These are phyloP conservation scores for Colletotrichum sp. DNA, from an alignment of 2,329 filamentous ascomycete genomes.

Conservation along the genomic window DNA sequence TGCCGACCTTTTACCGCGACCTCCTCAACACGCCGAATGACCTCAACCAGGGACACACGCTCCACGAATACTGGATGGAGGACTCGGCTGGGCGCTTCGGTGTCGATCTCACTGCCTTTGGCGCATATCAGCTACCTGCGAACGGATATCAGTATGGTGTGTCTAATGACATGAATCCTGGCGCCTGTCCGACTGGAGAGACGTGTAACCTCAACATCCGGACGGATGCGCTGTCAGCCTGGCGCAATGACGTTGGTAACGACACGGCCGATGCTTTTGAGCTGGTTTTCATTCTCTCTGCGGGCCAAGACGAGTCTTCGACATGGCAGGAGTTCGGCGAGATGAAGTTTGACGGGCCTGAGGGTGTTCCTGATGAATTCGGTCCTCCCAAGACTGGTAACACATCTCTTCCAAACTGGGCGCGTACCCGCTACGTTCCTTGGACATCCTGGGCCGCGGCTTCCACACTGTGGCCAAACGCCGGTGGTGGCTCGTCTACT, in stretches of 20 bases:
- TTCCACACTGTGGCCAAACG: constrained; percentile 58
- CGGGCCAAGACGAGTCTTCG: constrained; percentile 59
- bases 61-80: constrained; percentile 65
- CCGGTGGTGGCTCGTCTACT: constrained; percentile 55
- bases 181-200: constrained; percentile 46
- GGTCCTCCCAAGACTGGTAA: constrained; percentile 47
- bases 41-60: constrained; percentile 54
- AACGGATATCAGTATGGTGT: constrained; percentile 56
- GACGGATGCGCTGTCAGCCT: constrained; percentile 52
- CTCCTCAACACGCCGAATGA: constrained; percentile 54
- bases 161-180: constrained; percentile 52
- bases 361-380: constrained; percentile 53
- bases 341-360: constrained; percentile 53
- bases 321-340: constrained; percentile 63
- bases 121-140: constrained; percentile 53
- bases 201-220: constrained; percentile 53
- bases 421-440: constrained; percentile 54
- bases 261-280: constrained; percentile 52
- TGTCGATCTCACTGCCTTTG: constrained; percentile 57
- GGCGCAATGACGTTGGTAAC: constrained; percentile 56
- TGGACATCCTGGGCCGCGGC: constrained; percentile 60
- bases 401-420: constrained; percentile 45
- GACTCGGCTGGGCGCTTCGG: constrained; percentile 58
- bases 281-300: constrained; percentile 58
- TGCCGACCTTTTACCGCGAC: constrained; percentile 55